These are phyloP conservation scores for Gamarada debralockiae DNA, from an alignment of 495 filamentous ascomycete species.

Conservation along the genomic window DNA sequence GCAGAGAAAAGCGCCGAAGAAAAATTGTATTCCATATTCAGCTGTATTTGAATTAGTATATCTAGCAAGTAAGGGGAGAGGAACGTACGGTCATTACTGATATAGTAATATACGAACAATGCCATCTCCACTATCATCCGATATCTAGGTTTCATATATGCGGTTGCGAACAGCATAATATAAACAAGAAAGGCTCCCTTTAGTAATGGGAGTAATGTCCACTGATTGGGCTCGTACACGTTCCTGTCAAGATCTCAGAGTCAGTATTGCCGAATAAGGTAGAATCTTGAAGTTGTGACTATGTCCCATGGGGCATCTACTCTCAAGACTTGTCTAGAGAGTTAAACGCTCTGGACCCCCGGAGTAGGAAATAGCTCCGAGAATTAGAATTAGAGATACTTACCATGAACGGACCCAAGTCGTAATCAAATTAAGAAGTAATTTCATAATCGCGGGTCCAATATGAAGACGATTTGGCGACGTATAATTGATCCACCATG, in stretches of 20 bases:
- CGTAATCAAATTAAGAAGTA: constrained; percentile 46
- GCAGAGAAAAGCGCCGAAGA: constrained; percentile 61
- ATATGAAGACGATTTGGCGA: constrained; percentile 37
- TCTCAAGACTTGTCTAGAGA: too few relatives aligned
- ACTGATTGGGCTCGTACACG: constrained; percentile 61
- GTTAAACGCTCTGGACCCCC: too few relatives aligned
- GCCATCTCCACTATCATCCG: constrained; percentile 48
- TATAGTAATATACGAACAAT: constrained; percentile 51
- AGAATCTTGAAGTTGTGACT: too few relatives aligned
- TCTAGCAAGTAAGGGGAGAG: too few relatives aligned
- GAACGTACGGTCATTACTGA: constrained; percentile 41
- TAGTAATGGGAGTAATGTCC: constrained; percentile 59
- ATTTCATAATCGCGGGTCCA: constrained; percentile 30
- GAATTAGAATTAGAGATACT: too few relatives aligned
- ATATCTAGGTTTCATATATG: constrained; percentile 52
- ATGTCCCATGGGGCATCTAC: too few relatives aligned
- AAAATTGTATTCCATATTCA: constrained; percentile 56
- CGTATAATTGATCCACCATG: constrained; percentile 56
- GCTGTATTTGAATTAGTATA: constrained; percentile 33
- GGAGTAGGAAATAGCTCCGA: too few relatives aligned
- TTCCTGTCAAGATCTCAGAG: too few relatives aligned
- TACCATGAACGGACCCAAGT: constrained; percentile 61
- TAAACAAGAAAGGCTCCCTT: constrained; percentile 61
- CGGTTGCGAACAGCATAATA: constrained; percentile 48
- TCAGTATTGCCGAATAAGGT: too few relatives aligned